Base-by-base conservation (phyloP, 2,329 filamentous ascomycete genomes). In the Epichloe brachyelytri region DNA sequence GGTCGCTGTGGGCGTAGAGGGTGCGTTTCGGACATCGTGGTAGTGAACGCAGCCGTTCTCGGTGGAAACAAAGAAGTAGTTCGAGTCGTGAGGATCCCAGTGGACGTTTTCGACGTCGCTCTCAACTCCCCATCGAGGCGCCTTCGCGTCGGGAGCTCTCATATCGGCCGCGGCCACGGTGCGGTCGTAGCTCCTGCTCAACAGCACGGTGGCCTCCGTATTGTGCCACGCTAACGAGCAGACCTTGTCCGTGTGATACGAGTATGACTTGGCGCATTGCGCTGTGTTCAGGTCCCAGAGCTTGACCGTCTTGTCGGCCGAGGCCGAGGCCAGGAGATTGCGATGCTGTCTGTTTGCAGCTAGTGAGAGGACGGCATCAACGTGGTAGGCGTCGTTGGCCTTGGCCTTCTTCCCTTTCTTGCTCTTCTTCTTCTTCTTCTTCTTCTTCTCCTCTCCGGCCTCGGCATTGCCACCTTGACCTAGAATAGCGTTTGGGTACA, bases 401-500 rank as follows among this genome's bases (percentile, higher is more conserved):
- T 85, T 87, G 46, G 79, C 78, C 78, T 90, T 94, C 76, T 58
- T 58, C 11, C 48, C 41, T 51, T 89, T 93, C 72, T 88, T 90
- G 69, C 90, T 95, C 71, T 90, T 93, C 66, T 89, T 90, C 63
- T 82, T 84, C 66, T 82, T 83, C 22, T 22, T 26, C 22, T 93
- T 8, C 66, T 89, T 90, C 62, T 82, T 83, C 66, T 82, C 83
- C 56, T 74, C 73, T 26, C 76, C 75, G 15, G 72, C 71, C 44
- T 76, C 73, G 2, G 69, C 62, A 44, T 73, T 75, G 38, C 73
- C 74, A 51, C 79, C 82, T 63, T 91, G 86, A 10, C 93, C 93
- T 5, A 98, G 80, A 56, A 98, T 94, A 10, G 91, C 90, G 64
- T 95, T 95, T 20, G 93, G 93, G 64, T 96, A 98, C 86, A 98